These are phyloP conservation scores for Solanum paucissectum DNA, from an alignment of 257 asterid genomes.

Conservation along the genomic window DNA sequence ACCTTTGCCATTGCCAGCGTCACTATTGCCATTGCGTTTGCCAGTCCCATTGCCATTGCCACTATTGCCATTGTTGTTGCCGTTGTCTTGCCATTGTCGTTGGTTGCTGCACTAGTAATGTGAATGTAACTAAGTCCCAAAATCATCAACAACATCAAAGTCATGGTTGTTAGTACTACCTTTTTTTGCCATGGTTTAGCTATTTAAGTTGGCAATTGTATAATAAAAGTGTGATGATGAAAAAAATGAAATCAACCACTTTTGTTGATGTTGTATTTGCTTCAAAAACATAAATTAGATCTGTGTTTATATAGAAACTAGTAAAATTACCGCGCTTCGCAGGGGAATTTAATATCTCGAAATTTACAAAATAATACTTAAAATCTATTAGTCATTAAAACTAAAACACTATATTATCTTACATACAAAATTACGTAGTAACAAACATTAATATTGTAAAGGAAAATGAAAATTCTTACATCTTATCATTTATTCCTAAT, in stretches of 20 bases:
- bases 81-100: not conserved
- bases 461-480: too few species aligned
- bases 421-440: too few species aligned
- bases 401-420: too few species aligned
- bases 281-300: not conserved
- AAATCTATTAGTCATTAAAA: too few species aligned
- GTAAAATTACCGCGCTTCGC: too few species aligned
- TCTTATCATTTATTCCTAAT: too few species aligned
- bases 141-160: not conserved
- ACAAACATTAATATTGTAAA: too few species aligned
- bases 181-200: not conserved
- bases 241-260: not conserved
- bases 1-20: not conserved
- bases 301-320: not conserved
- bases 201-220: not conserved
- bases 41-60: too few species aligned
- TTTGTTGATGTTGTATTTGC: not conserved
- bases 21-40: not conserved
- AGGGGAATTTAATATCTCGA: too few species aligned
- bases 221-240: not conserved
- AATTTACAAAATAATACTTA: too few species aligned
- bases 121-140: not conserved
- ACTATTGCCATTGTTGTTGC: too few species aligned
- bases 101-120: not conserved
- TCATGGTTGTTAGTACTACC: not conserved